phyloP scores from a whole-genome alignment of 371 early-diverging fungal genomes.

The Dichotomocladium elegans region DNA sequence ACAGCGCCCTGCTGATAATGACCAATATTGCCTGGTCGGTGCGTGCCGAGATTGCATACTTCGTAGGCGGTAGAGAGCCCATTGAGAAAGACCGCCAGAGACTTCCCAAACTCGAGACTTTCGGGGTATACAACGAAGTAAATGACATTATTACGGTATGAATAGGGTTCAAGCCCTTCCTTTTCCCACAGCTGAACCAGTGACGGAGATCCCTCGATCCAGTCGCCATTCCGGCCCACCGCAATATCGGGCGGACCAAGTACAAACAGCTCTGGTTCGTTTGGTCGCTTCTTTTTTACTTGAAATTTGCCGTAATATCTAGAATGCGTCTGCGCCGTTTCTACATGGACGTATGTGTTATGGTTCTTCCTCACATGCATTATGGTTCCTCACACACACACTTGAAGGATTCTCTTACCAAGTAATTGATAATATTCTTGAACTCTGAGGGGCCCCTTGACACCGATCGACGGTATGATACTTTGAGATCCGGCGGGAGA shows the following conservation, averaged over 20 bases:
- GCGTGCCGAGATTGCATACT: slow-evolving; percentile 45
- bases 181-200: slow-evolving; percentile 62
- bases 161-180: slow-evolving; percentile 54
- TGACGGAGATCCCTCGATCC: slow-evolving; percentile 51
- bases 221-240: slow-evolving; percentile 54
- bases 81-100: slow-evolving; percentile 47
- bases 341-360: slow-evolving; percentile 10
- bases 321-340: slow-evolving; percentile 51
- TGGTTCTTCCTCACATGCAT: background rate
- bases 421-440: slow-evolving; percentile 45
- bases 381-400: background rate
- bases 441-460: slow-evolving; percentile 42
- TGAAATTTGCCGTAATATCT: slow-evolving; percentile 59
- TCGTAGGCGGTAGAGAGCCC: slow-evolving; percentile 51
- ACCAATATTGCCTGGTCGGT: slow-evolving; percentile 44
- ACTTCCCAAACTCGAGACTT: slow-evolving; percentile 32
- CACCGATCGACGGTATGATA: too few species aligned
- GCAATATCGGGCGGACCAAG: slow-evolving; percentile 52
- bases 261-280: slow-evolving; percentile 44
- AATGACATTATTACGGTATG: slow-evolving; percentile 43
- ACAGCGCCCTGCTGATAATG: slow-evolving; percentile 40
- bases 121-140: slow-evolving; percentile 58
- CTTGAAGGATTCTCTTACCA: slow-evolving; percentile 17
- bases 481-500: too few species aligned
- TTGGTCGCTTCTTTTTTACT: slow-evolving; percentile 54